A percentile compares a stretch with the other conserved stretches of the same genome.
Evolutionary conservation across 225 moss, liverwort and hornwort species (phyloP).

Genomic region (Polytrichum formosum): DNA sequence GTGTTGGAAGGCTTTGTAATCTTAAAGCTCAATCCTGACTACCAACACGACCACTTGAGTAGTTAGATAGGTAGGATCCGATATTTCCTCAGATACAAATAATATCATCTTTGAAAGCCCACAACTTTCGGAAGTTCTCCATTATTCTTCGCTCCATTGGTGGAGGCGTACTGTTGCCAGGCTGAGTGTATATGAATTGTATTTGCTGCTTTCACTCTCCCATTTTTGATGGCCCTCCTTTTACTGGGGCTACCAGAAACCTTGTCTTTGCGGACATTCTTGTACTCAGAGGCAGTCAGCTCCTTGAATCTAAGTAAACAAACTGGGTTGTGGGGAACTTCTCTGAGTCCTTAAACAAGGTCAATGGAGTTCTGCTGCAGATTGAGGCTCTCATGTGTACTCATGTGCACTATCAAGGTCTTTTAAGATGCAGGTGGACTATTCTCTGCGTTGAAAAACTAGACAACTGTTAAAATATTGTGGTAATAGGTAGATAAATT

Average conservation of each 20-base stretch:
- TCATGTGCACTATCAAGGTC: too few species aligned
- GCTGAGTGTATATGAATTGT: slow-evolving; percentile 23
- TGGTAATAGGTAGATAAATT: too few species aligned
- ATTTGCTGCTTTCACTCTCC: background rate
- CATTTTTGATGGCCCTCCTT: background rate
- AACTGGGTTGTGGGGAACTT: too few species aligned
- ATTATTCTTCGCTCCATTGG: slow-evolving; percentile 1
- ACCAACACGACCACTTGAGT: slow-evolving; percentile 96
- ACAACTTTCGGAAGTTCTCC: slow-evolving; percentile 6
- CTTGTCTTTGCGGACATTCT: background rate
- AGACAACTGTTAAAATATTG: too few species aligned
- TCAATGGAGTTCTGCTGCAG: too few species aligned
- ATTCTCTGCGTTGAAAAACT: too few species aligned
- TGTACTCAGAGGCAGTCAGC: background rate
- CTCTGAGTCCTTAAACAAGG: too few species aligned
- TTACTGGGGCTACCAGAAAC: background rate
- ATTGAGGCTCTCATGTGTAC: too few species aligned
- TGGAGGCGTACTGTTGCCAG: slow-evolving; percentile 12
- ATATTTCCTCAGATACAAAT: slow-evolving; percentile 17
- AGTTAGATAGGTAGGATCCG: slow-evolving; percentile 44
- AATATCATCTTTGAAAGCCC: slow-evolving; percentile 17
- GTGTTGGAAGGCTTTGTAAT: slow-evolving; percentile 98
- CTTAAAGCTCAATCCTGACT: slow-evolving; percentile 93
- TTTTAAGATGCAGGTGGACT: too few species aligned
- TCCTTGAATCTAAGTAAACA: too few species aligned